phyloP scores from a whole-genome alignment of 1,139 yeast genomes.

The Waltiozyma sp. region DNA sequence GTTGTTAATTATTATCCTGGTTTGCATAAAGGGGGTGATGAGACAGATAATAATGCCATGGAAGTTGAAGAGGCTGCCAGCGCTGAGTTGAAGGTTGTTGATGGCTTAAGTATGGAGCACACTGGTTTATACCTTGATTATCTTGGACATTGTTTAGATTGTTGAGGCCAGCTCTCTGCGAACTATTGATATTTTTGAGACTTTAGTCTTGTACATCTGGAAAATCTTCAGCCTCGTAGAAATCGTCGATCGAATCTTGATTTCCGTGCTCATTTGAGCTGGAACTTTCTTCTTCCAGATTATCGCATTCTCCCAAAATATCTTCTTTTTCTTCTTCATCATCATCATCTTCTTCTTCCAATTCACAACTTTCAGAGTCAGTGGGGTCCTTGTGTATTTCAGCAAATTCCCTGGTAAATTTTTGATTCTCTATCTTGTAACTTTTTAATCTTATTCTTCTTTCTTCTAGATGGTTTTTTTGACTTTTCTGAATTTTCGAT shows the following conservation, averaged over 20 bases:
- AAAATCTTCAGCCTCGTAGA: neutral
- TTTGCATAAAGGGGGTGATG: constrained; percentile 11
- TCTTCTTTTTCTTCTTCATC: constrained; percentile 1
- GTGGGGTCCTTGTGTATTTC: neutral
- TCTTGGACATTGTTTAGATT: constrained; percentile 7
- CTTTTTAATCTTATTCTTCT: neutral
- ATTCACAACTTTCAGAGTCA: constrained; percentile 14
- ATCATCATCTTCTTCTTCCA: constrained; percentile 4
- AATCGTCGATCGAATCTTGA: neutral
- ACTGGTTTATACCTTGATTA: constrained; percentile 1
- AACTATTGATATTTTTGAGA: constrained; percentile 6
- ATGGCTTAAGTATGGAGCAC: neutral
- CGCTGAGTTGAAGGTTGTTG: constrained; percentile 1
- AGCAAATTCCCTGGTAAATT: neutral
- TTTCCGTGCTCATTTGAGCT: neutral
- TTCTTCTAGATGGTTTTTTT: neutral
- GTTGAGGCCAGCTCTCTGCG: constrained; percentile 6
- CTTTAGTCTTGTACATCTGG: constrained; percentile 2
- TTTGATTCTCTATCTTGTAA: neutral
- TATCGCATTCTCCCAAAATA: neutral
- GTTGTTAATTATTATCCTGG: constrained; percentile 26
- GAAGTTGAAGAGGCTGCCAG: constrained; percentile 8
- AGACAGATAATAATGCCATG: constrained; percentile 20
- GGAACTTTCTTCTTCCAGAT: neutral
- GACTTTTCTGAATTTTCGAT: neutral